These are phyloP conservation scores for Tuber borchii DNA, from an alignment of 495 filamentous ascomycete species.

Conservation along the genomic window DNA sequence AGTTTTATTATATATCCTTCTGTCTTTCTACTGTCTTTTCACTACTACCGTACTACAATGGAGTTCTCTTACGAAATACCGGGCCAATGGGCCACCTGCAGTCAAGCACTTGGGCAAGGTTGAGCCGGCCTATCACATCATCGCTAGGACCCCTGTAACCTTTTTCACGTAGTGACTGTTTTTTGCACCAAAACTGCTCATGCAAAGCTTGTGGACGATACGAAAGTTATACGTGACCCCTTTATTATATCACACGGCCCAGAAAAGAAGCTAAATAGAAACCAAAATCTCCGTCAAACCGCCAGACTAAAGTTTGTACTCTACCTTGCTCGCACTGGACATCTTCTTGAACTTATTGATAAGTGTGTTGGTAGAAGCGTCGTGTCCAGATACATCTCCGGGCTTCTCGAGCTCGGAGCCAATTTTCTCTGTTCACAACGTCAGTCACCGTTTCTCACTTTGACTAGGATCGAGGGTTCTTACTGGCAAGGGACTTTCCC, in stretches of 20 bases:
- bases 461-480: slow-evolving; percentile 16
- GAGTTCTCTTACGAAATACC: neutral
- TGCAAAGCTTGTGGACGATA: neutral
- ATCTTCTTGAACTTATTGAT: slow-evolving; percentile 76
- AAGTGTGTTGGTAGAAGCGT: slow-evolving; percentile 78
- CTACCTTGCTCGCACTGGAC: neutral
- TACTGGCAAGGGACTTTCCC: slow-evolving; percentile 83
- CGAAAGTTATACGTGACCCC: neutral
- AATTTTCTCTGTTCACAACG: slow-evolving; percentile 46
- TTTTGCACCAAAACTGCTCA: neutral
- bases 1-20: neutral
- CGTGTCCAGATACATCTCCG: slow-evolving; percentile 64
- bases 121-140: neutral
- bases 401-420: slow-evolving; percentile 53
- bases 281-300: neutral
- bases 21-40: neutral
- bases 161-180: neutral
- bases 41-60: neutral
- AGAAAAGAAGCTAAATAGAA: neutral
- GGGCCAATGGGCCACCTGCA: neutral
- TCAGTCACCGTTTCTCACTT: neutral
- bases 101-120: neutral
- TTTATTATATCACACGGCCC: neutral
- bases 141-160: neutral
- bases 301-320: neutral